Evolutionary conservation across 2,329 filamentous ascomycete species (phyloP).

Genomic region (Malbranchea zuffiana): DNA sequence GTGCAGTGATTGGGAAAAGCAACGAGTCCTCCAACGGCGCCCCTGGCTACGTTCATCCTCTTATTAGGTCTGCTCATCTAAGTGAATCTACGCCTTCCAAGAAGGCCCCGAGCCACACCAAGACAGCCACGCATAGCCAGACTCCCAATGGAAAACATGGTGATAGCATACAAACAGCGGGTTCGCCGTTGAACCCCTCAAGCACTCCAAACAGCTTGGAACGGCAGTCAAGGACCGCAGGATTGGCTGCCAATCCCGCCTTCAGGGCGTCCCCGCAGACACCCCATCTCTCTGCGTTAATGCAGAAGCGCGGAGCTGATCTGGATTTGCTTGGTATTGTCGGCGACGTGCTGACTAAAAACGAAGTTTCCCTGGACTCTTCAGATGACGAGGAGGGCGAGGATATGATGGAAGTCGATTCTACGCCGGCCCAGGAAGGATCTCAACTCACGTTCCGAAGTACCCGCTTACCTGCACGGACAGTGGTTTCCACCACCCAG

Average conservation of each 20-base stretch:
- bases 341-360: slow-evolving; percentile 41
- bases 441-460: slow-evolving; percentile 20
- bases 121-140: slow-evolving; percentile 6
- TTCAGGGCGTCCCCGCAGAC: slow-evolving; percentile 49
- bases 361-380: slow-evolving; percentile 31
- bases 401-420: slow-evolving; percentile 22
- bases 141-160: slow-evolving; percentile 12
- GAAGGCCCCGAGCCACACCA: slow-evolving; percentile 13
- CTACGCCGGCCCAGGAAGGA: slow-evolving; percentile 14
- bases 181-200: background rate
- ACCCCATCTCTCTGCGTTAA: slow-evolving; percentile 56
- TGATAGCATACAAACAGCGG: background rate
- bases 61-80: slow-evolving; percentile 48
- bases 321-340: slow-evolving; percentile 50
- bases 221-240: background rate
- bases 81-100: slow-evolving; percentile 20
- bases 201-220: background rate
- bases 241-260: slow-evolving; percentile 17
- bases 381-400: slow-evolving; percentile 33
- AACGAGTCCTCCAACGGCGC: slow-evolving; percentile 25
- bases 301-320: slow-evolving; percentile 51
- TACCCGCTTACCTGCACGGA: slow-evolving; percentile 45
- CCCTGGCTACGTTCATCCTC: slow-evolving; percentile 50
- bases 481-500: slow-evolving; percentile 43
- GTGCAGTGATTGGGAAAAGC: slow-evolving; percentile 35